Evolutionary conservation across 164 flowering plant genomes (phyloP).

Genomic region (Berberis thunbergii): DNA sequence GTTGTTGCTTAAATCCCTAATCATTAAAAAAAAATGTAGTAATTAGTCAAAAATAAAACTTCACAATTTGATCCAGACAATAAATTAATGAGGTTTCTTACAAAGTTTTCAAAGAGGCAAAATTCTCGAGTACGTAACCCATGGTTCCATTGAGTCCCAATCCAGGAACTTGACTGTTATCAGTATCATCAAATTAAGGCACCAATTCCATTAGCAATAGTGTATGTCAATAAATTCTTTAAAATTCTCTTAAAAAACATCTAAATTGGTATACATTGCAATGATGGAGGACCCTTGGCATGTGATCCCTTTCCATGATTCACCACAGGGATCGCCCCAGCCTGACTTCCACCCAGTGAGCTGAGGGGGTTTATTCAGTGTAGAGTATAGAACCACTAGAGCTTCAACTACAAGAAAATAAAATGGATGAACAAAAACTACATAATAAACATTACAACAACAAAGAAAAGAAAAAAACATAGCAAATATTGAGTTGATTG

Average conservation of each 20-base stretch:
- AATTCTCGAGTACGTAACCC: conserved; percentile 65
- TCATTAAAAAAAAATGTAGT: conserved; percentile 5
- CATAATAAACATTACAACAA: too few relatives aligned
- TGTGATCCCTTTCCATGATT: conserved; percentile 77
- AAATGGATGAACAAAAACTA: neutral
- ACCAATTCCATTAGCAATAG: conserved; percentile 3
- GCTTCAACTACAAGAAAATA: conserved; percentile 41
- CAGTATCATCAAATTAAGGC: conserved; percentile 1
- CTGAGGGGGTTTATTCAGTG: conserved; percentile 62
- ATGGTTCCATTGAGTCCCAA: conserved; percentile 70
- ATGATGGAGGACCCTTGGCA: conserved; percentile 70
- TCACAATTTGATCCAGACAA: neutral
- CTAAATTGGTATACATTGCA: conserved; percentile 36
- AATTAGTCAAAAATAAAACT: neutral
- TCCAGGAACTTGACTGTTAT: conserved; percentile 56
- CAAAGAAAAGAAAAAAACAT: too few relatives aligned
- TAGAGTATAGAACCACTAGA: conserved; percentile 54
- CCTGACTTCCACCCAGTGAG: conserved; percentile 63
- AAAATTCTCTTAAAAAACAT: neutral
- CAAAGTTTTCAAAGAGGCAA: conserved; percentile 57
- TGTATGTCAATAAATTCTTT: neutral
- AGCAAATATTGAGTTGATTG: too few relatives aligned
- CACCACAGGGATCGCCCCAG: conserved; percentile 87
- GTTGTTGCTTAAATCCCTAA: conserved; percentile 81
- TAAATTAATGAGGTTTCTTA: conserved; percentile 22